These are phyloP conservation scores for Climacium dendroides DNA, from an alignment of 225 moss, liverwort and hornwort genomes.

Conservation along the genomic window DNA sequence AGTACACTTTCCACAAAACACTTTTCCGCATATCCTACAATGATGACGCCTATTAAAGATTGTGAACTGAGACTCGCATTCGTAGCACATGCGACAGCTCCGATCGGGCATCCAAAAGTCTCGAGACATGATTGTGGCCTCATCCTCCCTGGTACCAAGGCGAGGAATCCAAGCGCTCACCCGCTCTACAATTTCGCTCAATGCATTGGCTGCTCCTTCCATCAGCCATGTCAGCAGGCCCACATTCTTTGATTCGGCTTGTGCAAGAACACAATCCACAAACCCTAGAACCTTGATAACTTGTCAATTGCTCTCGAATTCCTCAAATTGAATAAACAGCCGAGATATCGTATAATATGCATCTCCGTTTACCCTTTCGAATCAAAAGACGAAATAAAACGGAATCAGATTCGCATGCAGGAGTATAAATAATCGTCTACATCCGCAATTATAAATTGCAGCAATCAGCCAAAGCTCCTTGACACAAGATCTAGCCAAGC, in stretches of 20 bases:
- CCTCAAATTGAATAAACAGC: not conserved
- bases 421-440: not conserved
- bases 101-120: slow-evolving; percentile 99
- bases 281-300: slow-evolving; percentile 5
- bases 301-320: not conserved
- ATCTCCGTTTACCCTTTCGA: not conserved
- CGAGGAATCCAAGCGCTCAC: slow-evolving; percentile 86
- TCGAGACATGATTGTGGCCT: slow-evolving; percentile 69
- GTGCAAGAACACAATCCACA: slow-evolving; percentile 1
- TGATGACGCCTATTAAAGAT: slow-evolving; percentile 92
- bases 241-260: not conserved
- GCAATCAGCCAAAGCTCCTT: not conserved
- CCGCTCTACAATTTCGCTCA: slow-evolving; percentile 68
- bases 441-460: not conserved
- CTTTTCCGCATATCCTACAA: slow-evolving; percentile 82
- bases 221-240: slow-evolving; percentile 72
- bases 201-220: slow-evolving; percentile 66
- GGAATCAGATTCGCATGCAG: not conserved
- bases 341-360: not conserved
- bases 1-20: slow-evolving; percentile 91
- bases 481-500: not conserved
- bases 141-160: slow-evolving; percentile 51
- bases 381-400: not conserved
- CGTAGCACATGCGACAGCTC: slow-evolving; percentile 86
- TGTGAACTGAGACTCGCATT: slow-evolving; percentile 83